phyloP scores from a whole-genome alignment of 2,329 filamentous ascomycete species.

The Colletotrichum echinochloae region DNA sequence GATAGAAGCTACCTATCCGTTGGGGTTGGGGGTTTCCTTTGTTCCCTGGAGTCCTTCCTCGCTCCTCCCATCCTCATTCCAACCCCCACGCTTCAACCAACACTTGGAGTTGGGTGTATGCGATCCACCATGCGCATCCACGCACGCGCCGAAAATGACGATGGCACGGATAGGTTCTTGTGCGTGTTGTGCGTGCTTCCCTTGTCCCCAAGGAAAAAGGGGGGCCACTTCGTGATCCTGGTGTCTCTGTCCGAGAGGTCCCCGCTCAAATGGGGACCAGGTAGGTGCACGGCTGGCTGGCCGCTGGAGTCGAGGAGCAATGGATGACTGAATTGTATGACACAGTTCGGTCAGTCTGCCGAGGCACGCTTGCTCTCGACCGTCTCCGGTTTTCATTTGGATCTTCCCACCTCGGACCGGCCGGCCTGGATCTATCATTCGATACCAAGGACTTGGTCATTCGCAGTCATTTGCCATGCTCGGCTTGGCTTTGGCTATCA shows the following conservation, averaged over 20 bases:
- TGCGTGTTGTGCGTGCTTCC: slow-evolving; percentile 9
- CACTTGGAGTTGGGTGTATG: slow-evolving; percentile 2
- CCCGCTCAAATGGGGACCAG: not conserved
- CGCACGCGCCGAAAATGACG: slow-evolving; percentile 29
- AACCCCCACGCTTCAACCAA: not conserved
- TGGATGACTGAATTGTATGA: slow-evolving; percentile 18
- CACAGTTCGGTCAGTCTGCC: slow-evolving; percentile 1
- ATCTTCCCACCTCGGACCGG: slow-evolving; percentile 35
- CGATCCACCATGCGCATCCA: slow-evolving; percentile 26
- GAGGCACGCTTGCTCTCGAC: not conserved
- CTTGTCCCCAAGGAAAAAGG: slow-evolving; percentile 18
- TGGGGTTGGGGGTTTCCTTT: slow-evolving; percentile 14
- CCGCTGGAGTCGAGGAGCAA: not conserved
- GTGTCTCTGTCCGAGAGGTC: slow-evolving; percentile 18
- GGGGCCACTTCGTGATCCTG: slow-evolving; percentile 18
- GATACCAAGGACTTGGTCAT: slow-evolving; percentile 14
- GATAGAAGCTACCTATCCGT: slow-evolving; percentile 17
- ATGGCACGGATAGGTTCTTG: slow-evolving; percentile 23
- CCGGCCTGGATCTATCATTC: not conserved
- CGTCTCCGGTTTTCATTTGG: not conserved
- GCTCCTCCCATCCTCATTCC: not conserved
- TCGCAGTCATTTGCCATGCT: slow-evolving; percentile 2
- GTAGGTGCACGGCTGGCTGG: not conserved
- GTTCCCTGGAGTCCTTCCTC: not conserved
- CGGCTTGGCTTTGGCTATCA: slow-evolving; percentile 24